A percentile compares a stretch with the other conserved stretches of the same genome.
Conservation (phyloP, 1,284 basidiomycete genomes). For the Sporisorium graminicola region DNA sequence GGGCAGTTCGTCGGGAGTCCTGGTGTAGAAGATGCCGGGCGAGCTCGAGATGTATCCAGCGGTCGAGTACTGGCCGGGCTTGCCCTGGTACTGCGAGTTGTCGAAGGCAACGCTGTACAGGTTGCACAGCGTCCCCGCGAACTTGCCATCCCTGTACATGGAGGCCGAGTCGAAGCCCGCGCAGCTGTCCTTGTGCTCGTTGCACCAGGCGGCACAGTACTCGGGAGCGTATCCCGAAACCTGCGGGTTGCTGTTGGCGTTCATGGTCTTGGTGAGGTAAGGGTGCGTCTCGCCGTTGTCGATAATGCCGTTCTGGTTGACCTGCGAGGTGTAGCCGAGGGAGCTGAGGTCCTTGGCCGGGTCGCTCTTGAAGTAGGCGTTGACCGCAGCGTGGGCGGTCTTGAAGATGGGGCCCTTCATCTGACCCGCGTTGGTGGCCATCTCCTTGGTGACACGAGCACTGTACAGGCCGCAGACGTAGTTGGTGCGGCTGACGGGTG, state of each 20-base stretch:
- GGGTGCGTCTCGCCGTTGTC: neutral
- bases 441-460: constrained; percentile 1
- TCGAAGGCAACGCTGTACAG: constrained; percentile 1
- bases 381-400: neutral
- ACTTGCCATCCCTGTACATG: neutral
- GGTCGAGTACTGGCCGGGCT: neutral
- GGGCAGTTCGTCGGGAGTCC: too few relatives aligned
- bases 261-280: neutral
- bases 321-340: neutral
- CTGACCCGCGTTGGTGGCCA: neutral
- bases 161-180: neutral
- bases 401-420: constrained; percentile 1
- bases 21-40: constrained; percentile 1
- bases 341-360: neutral
- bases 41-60: neutral
- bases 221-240: neutral
- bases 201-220: neutral
- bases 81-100: neutral
- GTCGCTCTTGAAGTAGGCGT: constrained; percentile 6
- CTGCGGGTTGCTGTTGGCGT: neutral
- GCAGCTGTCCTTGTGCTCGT: neutral
- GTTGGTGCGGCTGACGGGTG: neutral
- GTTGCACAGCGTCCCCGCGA: neutral
- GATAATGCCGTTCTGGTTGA: constrained; percentile 2
- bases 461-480: neutral